Base-by-base conservation (phyloP, 495 filamentous ascomycete species). In the Penicillium cinerascens region DNA sequence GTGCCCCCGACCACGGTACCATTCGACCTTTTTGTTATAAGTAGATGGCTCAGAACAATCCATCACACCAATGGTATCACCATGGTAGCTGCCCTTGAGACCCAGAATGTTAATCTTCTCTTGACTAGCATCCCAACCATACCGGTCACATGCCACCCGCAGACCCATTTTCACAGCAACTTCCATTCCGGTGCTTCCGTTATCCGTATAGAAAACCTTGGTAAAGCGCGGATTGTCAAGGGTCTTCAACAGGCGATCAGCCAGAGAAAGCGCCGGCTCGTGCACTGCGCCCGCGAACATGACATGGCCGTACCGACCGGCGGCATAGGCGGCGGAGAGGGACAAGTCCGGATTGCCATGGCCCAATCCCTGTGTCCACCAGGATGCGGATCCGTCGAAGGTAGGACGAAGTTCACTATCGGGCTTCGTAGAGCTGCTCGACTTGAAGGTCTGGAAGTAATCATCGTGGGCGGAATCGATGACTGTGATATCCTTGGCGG, bases 361-460 rank as follows among this genome's bases (percentile, higher is more conserved):
- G 7, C 88, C 88, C 5, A 92, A 75, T 8, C 88, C 88, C 67
- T 92, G 88, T 1, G 88, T 91, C 88, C 88, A 92, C 88, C 88
- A 92, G 0, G 87, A 90, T 16, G 87, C 88, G 0, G 87, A 90
- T 17, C 82, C 88, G 51, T 92, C 88, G 44, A 91, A 89, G 0
- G 83, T 82, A 8, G 86, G 77, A 21, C 69, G 70, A 1, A 91
- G 67, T 11, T 65, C 54, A 33, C 49, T 52, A 11, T 41, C 45
- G 8, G 27, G 42, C 18, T 38, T 63, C 16, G n/a, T 35, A n/a
- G 41, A 36, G 47, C 20, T 10, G 33, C 49, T 27, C 4, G 59
- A 56, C 8, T 55, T 51, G 16, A 78, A 73, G 0, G 79, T 83
- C 56, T 90, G 84, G 66, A 91, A 92, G 65, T 79, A 83, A 59